phyloP scores from a whole-genome alignment of 2,329 filamentous ascomycete genomes.

The Daldinia eschscholtzii region DNA sequence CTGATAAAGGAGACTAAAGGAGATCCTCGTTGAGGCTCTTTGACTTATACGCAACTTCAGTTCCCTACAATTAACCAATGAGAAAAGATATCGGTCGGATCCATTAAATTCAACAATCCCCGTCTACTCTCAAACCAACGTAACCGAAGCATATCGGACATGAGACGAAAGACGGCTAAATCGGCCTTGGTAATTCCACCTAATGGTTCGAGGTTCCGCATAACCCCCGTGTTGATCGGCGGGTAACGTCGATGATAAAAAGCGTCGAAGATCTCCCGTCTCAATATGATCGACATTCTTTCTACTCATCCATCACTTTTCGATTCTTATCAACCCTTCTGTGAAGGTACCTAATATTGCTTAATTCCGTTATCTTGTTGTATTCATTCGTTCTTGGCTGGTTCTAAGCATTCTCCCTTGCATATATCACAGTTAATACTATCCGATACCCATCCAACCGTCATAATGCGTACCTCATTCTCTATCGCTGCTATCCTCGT shows the following conservation, averaged over 20 bases:
- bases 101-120: not conserved
- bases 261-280: conserved; percentile 24
- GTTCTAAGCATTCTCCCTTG: conserved; percentile 35
- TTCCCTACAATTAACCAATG: conserved; percentile 25
- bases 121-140: conserved; percentile 29
- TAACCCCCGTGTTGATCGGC: conserved; percentile 17
- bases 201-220: conserved; percentile 28
- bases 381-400: conserved; percentile 38
- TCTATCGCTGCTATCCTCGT: conserved; percentile 34
- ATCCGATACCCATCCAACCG: not conserved
- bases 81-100: conserved; percentile 1
- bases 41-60: conserved; percentile 17
- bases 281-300: conserved; percentile 37
- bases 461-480: conserved; percentile 38
- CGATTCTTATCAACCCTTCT: conserved; percentile 36
- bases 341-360: conserved; percentile 33
- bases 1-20: conserved; percentile 31
- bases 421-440: conserved; percentile 10
- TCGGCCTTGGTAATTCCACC: conserved; percentile 19
- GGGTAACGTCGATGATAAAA: conserved; percentile 31
- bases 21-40: conserved; percentile 41
- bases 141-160: conserved; percentile 17
- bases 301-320: conserved; percentile 28
- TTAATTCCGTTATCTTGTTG: conserved; percentile 18
- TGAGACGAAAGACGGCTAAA: conserved; percentile 34